phyloP scores from a whole-genome alignment of 192 early-diverging fungal genomes.

The Linnemannia elongata region DNA sequence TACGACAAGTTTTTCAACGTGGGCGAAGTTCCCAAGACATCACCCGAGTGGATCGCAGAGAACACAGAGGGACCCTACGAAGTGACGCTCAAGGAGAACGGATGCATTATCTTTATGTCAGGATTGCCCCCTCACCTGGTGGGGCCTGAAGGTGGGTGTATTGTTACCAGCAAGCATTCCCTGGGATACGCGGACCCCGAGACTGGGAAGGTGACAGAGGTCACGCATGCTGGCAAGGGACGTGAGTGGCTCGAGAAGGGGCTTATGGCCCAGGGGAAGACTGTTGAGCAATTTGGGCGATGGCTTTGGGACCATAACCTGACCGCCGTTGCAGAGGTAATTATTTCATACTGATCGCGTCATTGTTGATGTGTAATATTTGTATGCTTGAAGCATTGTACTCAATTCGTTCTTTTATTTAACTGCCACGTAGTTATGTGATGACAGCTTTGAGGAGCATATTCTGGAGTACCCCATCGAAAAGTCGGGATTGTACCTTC shows the following conservation, averaged over 20 bases:
- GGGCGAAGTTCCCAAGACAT: conserved; percentile 70
- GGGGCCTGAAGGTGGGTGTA: conserved; percentile 67
- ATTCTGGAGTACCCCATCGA: conserved; percentile 88
- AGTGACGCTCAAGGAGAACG: conserved; percentile 96
- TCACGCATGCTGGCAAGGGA: conserved; percentile 75
- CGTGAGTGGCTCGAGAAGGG: conserved; percentile 81
- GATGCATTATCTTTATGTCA: conserved; percentile 92
- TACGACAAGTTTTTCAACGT: conserved; percentile 99
- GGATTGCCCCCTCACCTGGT: conserved; percentile 59
- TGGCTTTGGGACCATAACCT: conserved; percentile 80
- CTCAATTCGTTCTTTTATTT: not conserved
- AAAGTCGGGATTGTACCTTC: conserved; percentile 86
- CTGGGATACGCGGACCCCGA: conserved; percentile 51
- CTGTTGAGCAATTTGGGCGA: conserved; percentile 74
- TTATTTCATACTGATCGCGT: not conserved
- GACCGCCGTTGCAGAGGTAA: conserved; percentile 88
- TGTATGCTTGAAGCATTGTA: not conserved
- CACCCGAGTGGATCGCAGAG: conserved; percentile 67
- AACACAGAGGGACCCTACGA: conserved; percentile 90
- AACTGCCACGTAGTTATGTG: conserved; percentile 77
- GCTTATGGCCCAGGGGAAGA: conserved; percentile 67
- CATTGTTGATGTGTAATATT: not conserved
- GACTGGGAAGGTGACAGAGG: conserved; percentile 1
- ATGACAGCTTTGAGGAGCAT: conserved; percentile 97
- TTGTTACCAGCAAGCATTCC: conserved; percentile 94